Base-by-base conservation (phyloP, 352 stramenopile genomes). In the Globisporangium iwayamae region DNA sequence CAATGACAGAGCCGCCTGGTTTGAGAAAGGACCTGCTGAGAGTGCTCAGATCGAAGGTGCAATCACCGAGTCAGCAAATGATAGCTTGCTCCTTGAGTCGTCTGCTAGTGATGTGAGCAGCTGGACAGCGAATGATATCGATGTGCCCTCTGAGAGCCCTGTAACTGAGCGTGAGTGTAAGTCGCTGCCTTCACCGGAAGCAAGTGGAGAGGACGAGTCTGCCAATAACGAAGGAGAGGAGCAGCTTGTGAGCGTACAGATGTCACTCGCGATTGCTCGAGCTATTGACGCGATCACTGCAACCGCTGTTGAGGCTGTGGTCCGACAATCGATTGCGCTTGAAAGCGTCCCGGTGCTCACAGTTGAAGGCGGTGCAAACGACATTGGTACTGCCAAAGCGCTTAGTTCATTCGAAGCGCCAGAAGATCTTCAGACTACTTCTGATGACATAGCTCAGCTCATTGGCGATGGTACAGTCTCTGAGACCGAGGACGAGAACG, bases 281-380 rank as follows among this genome's bases (percentile, higher is more conserved):
- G 48, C 68, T 11, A 60, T 76, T 20, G 56, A 68, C 51, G 41
- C 57, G 7, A 74, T 77, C 59, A 73, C 68, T 30, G 62, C 61
- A 18, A 62, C 58, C 9, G 65, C 68, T n/a, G 41, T 70, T 47
- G 61, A 66, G 25, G 22, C 22, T 52, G 51, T 43, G 22, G 43
- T 63, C 4, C 52, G n/a, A 8, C 16, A 32, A 28, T 8, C 30
- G 52, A 8, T 43, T 57, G 20, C 30, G n/a, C 6, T 28, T 57
- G 28, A 25, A n/a, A 47, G 41, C 10, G 41, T 20, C 13, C 8
- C 7, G 2, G 47, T 54, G 47, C 47, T 34, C 30, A 22, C 20
- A 54, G 47, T 54, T 34, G 11, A 34, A 32, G 22, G 13, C 47
- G 28, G 47, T 14, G 28, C 20, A 25, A 30, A 22, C 25, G 38